Conservation (phyloP, 257 asterid genomes). For the Nicotiana attenuata region DNA sequence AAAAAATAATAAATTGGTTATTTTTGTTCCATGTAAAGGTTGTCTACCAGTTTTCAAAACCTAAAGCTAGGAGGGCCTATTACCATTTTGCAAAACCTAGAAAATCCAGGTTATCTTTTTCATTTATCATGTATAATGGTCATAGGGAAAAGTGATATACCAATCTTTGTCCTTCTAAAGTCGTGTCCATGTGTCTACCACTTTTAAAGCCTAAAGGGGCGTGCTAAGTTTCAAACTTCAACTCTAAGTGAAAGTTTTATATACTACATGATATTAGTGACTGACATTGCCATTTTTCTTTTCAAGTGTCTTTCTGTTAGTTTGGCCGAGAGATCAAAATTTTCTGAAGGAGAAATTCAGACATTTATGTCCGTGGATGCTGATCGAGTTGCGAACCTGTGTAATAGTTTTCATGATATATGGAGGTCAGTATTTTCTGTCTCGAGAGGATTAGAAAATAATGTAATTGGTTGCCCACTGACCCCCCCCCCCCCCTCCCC, state of each 20-base stretch:
- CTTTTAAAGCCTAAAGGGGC: neutral
- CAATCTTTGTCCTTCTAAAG: neutral
- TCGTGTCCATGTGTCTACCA: neutral
- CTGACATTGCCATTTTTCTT: slow-evolving; percentile 3
- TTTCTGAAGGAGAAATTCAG: slow-evolving; percentile 97
- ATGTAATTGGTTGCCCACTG: neutral
- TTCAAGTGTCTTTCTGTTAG: slow-evolving; percentile 68
- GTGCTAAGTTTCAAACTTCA: neutral
- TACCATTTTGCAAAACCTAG: neutral
- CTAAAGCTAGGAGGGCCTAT: neutral
- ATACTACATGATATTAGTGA: neutral
- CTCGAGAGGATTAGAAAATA: neutral
- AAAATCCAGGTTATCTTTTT: neutral
- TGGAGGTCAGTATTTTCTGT: slow-evolving; percentile 63
- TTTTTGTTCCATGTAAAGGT: neutral
- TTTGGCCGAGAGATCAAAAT: slow-evolving; percentile 87
- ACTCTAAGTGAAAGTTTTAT: neutral
- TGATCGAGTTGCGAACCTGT: slow-evolving; percentile 74
- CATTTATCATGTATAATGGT: neutral
- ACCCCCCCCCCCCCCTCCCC: neutral
- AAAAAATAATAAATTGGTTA: neutral
- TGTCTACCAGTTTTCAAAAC: neutral
- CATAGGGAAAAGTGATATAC: neutral
- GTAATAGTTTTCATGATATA: slow-evolving; percentile 91
- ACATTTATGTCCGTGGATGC: slow-evolving; percentile 99